phyloP scores from a whole-genome alignment of 1,139 yeast genomes.

The Lodderomyces beijingensis region DNA sequence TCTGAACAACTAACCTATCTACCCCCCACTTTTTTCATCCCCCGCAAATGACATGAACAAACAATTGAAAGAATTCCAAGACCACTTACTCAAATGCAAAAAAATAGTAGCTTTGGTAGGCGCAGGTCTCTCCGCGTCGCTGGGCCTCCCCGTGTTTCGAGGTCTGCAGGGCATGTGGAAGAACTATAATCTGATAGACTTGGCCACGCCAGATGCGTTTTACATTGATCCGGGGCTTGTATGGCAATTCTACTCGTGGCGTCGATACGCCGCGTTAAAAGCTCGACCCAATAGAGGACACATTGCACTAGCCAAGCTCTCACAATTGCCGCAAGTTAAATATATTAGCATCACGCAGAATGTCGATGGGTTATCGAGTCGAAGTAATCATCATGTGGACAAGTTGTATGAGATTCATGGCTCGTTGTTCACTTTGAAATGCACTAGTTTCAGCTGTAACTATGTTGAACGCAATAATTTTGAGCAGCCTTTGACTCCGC shows the following conservation, averaged over 20 bases:
- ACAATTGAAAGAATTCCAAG: constrained; percentile 50
- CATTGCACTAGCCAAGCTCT: constrained; percentile 55
- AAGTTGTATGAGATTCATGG: constrained; percentile 73
- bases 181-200: constrained; percentile 71
- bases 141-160: constrained; percentile 73
- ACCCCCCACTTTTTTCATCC: too few species aligned
- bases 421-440: constrained; percentile 62
- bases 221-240: constrained; percentile 77
- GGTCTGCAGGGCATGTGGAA: constrained; percentile 77
- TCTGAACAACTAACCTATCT: too few species aligned
- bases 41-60: constrained; percentile 13
- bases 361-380: constrained; percentile 67
- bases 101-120: constrained; percentile 75
- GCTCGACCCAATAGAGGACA: constrained; percentile 78
- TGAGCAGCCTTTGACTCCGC: constrained; percentile 60
- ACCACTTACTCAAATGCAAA: constrained; percentile 44
- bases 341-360: constrained; percentile 74
- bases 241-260: constrained; percentile 81
- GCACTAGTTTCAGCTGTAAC: constrained; percentile 73
- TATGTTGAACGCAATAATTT: constrained; percentile 50
- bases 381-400: constrained; percentile 57
- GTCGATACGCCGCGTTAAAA: constrained; percentile 58
- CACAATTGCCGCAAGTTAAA: constrained; percentile 16
- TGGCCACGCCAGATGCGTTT: constrained; percentile 91
- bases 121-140: constrained; percentile 75